phyloP scores from a whole-genome alignment of 2,329 filamentous ascomycete genomes.

The Sordariomycetes sp. region DNA sequence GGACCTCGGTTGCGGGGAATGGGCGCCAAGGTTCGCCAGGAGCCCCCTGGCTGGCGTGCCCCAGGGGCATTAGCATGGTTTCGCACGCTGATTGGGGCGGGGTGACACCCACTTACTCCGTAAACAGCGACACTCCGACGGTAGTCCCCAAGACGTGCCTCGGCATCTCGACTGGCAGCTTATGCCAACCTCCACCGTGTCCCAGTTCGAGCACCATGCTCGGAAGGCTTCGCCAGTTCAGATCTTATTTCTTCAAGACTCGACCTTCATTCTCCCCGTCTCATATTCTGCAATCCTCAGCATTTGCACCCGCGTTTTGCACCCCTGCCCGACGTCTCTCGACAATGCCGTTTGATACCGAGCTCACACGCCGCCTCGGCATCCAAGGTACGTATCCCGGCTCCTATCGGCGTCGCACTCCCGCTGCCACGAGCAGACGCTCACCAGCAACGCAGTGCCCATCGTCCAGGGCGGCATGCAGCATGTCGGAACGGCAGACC shows the following conservation, averaged over 20 bases:
- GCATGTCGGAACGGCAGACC: conserved; percentile 71
- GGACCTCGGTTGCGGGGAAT: background rate
- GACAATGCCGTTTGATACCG: conserved; percentile 43
- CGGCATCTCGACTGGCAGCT: background rate
- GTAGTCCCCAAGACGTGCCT: background rate
- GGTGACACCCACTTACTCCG: too few species aligned
- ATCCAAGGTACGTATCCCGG: conserved; percentile 27
- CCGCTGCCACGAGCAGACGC: background rate
- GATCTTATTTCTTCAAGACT: background rate
- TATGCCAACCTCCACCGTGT: background rate
- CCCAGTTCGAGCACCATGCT: background rate
- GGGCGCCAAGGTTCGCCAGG: background rate
- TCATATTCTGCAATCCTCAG: background rate
- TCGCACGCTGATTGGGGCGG: background rate
- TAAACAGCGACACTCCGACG: too few species aligned
- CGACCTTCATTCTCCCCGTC: background rate
- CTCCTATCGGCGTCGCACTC: background rate
- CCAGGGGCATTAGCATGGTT: background rate
- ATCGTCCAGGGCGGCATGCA: conserved; percentile 82
- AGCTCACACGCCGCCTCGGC: conserved; percentile 42
- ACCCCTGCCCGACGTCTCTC: background rate
- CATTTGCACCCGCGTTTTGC: background rate
- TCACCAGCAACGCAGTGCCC: conserved; percentile 39
- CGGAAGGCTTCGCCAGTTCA: background rate
- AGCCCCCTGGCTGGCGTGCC: background rate